Base-by-base conservation (phyloP, 2,329 filamentous ascomycete species). In the Venturiaceae sp. region DNA sequence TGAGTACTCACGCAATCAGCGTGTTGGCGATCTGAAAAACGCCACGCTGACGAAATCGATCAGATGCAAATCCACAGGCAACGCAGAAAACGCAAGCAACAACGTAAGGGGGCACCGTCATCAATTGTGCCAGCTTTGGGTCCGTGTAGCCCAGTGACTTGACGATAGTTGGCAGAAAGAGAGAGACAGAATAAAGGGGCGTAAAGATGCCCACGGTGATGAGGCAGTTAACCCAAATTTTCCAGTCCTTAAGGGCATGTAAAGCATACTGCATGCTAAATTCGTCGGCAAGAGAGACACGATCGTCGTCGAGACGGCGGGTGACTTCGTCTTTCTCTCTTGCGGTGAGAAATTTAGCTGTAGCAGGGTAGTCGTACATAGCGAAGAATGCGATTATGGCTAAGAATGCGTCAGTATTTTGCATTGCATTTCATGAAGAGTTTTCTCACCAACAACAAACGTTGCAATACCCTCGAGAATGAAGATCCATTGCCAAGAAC, bases 401-500 rank as follows among this genome's bases (percentile, higher is more conserved):
- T 58, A 21, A 41, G 66, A 64, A 37, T 77, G 61, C 41, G 78
- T 72, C 70, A 21, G 37, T 1, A 63, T 64, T 30, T 3, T 3
- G 41, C 8, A 6, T 3, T 63, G 37, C 62, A 63, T 60, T 67
- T 62, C 16, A 63, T 23, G 56, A 61, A 54, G 52, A 62, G 57
- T 3, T 1, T 41, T 52, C 5, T 47, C 41, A 57, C 57, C 50
- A 55, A 60, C 41, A 7, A 60, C 23, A 14, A 60, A 54, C 21
- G 59, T 60, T 21, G 57, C 59, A 21, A 60, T 44, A 11, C 59
- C 59, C 36, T 60, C 59, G 23, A 60, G 26, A 23, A 60, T 87
- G 69, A 92, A 92, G 55, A 92, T 90, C 88, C 87, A 91, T 1
- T 82, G 77, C 88, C 88, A 92, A 1, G 86, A 86, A 1, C 74